Base-by-base conservation (phyloP, 768 basidiomycete species). In the Tulasnella calospora region DNA sequence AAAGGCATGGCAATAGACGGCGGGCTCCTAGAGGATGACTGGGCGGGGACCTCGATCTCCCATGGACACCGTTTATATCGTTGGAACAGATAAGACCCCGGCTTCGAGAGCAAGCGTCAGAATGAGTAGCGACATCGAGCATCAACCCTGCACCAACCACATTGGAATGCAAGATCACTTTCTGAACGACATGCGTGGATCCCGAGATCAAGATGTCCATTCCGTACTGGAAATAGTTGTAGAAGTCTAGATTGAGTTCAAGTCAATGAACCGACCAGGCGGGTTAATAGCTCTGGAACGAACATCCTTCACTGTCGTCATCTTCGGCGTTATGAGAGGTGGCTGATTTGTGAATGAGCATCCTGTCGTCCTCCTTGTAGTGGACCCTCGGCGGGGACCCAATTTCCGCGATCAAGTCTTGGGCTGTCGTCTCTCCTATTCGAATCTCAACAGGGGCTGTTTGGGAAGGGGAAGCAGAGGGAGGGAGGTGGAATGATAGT, bases 171-270 rank as follows among this genome's bases (percentile, higher is more conserved):
- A 94, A 85, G 35, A 97, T 86, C 47, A 97, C 92, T 87, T 98
- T 98, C 83, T 88, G 89, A 27, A 96, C 92, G 7, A 88, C 81
- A 81, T 96, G 94, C 21, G 88, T 88, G 30, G 86, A 86, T 71
- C 89, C 91, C 33, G 90, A 92, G 23, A 98, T 87, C 38, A 96
- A 87, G 80, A 96, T 93, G 83, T 98, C 95, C 27, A 98, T 85
- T 1, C 95, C 95, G 82, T 95, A 90, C 81, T 95, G 92, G 81
- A 96, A 95, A 82, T 98, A 98, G 82, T 96, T 97, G 84, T 93
- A 95, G 83, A 95, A 95, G 84, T 95, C 94, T 94, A 79, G 2
- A 72, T 3, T 15, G 55, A 73, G 71, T n/a, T 51, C 78, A 73
- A 79, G 70, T 78, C 47, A 78, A 30, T 76, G 55, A 36, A 55